phyloP scores from a whole-genome alignment of 2,329 filamentous ascomycete species.

The Arthrinium phaeospermum region DNA sequence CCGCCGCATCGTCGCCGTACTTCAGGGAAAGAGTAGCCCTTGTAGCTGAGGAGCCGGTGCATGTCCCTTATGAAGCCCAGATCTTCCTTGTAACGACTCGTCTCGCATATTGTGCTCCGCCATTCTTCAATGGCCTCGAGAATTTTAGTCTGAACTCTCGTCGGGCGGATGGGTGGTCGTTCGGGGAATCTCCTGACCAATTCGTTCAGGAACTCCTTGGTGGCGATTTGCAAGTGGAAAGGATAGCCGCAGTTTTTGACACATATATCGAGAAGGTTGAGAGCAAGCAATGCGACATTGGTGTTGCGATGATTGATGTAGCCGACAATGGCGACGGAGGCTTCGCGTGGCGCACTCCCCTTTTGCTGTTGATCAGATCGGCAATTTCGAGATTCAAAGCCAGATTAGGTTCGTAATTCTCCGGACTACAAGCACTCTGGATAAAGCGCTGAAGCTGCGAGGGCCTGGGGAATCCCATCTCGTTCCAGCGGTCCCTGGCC shows the following conservation, averaged over 20 bases:
- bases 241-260: conserved; percentile 99
- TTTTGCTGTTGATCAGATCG: conserved; percentile 98
- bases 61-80: conserved; percentile 96
- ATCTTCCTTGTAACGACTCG: conserved; percentile 96
- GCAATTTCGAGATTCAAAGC: conserved; percentile 95
- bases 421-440: conserved; percentile 92
- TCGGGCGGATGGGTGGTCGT: conserved; percentile 83
- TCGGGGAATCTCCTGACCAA: conserved; percentile 95
- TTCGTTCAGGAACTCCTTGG: conserved; percentile 98
- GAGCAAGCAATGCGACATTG: conserved; percentile 88
- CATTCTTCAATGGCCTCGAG: conserved; percentile 98
- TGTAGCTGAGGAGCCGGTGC: conserved; percentile 94
- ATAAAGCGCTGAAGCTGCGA: conserved; percentile 95
- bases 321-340: conserved; percentile 88
- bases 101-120: conserved; percentile 97
- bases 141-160: conserved; percentile 88
- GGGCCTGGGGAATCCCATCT: conserved; percentile 76
- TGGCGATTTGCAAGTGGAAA: conserved; percentile 97
- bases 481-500: conserved; percentile 90
- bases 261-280: conserved; percentile 95
- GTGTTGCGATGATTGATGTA: conserved; percentile 97
- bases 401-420: conserved; percentile 98
- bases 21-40: conserved; percentile 95
- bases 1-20: conserved; percentile 93
- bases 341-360: conserved; percentile 92